These are phyloP conservation scores for Phytophthora uliginosa DNA, from an alignment of 352 stramenopile species.

Conservation along the genomic window DNA sequence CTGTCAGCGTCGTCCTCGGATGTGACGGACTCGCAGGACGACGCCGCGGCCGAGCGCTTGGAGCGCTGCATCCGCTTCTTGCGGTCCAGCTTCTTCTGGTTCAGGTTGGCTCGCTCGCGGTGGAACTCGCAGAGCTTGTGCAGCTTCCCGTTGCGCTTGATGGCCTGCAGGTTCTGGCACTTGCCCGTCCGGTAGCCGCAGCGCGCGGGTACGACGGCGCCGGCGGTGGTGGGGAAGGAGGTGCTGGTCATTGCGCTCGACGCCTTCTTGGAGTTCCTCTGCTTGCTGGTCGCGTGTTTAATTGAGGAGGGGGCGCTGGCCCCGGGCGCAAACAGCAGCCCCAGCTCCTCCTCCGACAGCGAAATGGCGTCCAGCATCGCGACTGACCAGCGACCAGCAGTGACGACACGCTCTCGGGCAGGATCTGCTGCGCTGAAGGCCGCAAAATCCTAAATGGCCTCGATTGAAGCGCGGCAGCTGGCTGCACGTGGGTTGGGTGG, in stretches of 20 bases:
- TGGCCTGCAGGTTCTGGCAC: slow-evolving; percentile 80
- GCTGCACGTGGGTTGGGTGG: slow-evolving; percentile 18
- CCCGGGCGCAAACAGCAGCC: slow-evolving; percentile 38
- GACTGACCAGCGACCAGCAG: background rate
- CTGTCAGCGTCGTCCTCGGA: slow-evolving; percentile 52
- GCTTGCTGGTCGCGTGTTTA: slow-evolving; percentile 22
- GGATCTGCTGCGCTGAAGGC: slow-evolving; percentile 15
- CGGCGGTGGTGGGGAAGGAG: slow-evolving; percentile 7
- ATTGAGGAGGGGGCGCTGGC: slow-evolving; percentile 4
- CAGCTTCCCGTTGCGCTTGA: slow-evolving; percentile 87
- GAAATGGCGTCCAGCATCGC: slow-evolving; percentile 32
- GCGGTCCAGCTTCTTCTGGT: slow-evolving; percentile 89
- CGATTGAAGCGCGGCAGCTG: slow-evolving; percentile 44
- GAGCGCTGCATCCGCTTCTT: slow-evolving; percentile 83
- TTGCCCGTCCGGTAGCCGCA: slow-evolving; percentile 88
- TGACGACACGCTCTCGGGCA: slow-evolving; percentile 3
- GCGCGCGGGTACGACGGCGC: slow-evolving; percentile 39
- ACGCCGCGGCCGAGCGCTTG: slow-evolving; percentile 18
- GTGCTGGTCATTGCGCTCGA: slow-evolving; percentile 6
- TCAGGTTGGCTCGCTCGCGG: slow-evolving; percentile 85
- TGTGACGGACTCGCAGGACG: slow-evolving; percentile 51
- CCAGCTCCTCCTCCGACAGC: slow-evolving; percentile 45
- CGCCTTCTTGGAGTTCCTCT: slow-evolving; percentile 3
- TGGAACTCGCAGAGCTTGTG: slow-evolving; percentile 91
- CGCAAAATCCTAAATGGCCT: slow-evolving; percentile 44